Conservation (phyloP, 768 basidiomycete species). For the Tricholoma sp. region DNA sequence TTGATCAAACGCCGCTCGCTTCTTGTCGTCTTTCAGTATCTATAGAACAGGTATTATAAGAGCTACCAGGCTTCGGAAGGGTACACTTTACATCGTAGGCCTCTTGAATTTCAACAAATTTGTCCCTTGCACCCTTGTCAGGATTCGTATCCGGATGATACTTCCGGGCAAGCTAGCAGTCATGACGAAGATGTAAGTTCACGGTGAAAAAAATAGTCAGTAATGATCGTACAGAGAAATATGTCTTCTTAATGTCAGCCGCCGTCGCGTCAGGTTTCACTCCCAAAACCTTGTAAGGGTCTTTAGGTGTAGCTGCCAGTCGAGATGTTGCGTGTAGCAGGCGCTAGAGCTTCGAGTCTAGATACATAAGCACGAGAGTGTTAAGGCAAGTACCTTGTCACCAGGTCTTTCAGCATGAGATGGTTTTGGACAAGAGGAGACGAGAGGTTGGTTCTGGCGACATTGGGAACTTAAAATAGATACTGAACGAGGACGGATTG, state of each 20-base stretch:
- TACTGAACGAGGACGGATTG: slow-evolving; percentile 30
- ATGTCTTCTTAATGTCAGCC: slow-evolving; percentile 94
- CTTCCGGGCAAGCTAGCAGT: slow-evolving; percentile 85
- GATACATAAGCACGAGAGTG: slow-evolving; percentile 3
- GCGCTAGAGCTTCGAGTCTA: slow-evolving; percentile 46
- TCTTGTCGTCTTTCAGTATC: slow-evolving; percentile 93
- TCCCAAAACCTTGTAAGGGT: slow-evolving; percentile 91
- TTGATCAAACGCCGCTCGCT: slow-evolving; percentile 84
- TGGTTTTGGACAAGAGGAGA: slow-evolving; percentile 10
- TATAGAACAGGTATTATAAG: slow-evolving; percentile 25
- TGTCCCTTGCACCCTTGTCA: slow-evolving; percentile 83
- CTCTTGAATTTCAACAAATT: slow-evolving; percentile 94
- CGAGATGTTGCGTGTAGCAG: slow-evolving; percentile 66
- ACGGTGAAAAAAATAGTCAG: neutral
- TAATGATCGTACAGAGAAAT: slow-evolving; percentile 74
- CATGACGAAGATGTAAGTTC: slow-evolving; percentile 7
- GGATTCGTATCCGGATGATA: slow-evolving; percentile 98
- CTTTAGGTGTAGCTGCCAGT: slow-evolving; percentile 55
- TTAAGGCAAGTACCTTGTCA: slow-evolving; percentile 35
- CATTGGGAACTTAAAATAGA: slow-evolving; percentile 35
- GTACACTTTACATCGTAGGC: slow-evolving; percentile 79
- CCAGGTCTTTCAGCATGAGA: slow-evolving; percentile 21
- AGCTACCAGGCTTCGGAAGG: neutral
- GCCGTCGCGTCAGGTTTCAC: slow-evolving; percentile 76
- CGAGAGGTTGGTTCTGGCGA: slow-evolving; percentile 21